Conservation (phyloP, 306 rosid genomes). For the Corylus americana region DNA sequence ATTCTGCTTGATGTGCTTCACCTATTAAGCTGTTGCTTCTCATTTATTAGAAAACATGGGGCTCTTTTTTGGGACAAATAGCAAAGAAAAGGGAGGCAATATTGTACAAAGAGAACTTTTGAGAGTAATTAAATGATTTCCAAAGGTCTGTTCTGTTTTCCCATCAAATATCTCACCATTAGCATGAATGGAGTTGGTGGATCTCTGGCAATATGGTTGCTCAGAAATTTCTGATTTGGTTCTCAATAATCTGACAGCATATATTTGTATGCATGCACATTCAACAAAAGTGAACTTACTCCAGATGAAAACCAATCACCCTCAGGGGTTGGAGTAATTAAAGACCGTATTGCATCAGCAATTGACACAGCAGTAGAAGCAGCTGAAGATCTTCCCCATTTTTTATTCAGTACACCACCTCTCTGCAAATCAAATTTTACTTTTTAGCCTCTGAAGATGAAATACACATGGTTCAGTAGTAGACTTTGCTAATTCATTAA, state of each 20-base stretch:
- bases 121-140: not conserved
- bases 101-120: not conserved
- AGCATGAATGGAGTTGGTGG: not conserved
- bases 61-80: not conserved
- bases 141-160: not conserved
- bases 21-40: not conserved
- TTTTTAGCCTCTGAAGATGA: slow-evolving; percentile 21
- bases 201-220: not conserved
- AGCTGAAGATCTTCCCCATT: slow-evolving; percentile 99
- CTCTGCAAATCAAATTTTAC: slow-evolving; percentile 54
- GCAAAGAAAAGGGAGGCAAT: not conserved
- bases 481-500: not conserved
- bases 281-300: slow-evolving; percentile 49
- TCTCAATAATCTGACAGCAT: not conserved
- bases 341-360: slow-evolving; percentile 82
- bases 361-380: slow-evolving; percentile 93
- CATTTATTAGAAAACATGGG: not conserved
- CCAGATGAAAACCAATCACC: slow-evolving; percentile 99
- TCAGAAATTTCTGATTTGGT: not conserved
- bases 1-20: not conserved
- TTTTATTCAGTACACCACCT: slow-evolving; percentile 84
- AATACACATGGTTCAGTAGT: not conserved
- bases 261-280: not conserved
- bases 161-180: not conserved
- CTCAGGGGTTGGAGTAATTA: slow-evolving; percentile 86